Evolutionary conservation across 2,329 filamentous ascomycete species (phyloP).

Genomic region (Paraphoma sp.): DNA sequence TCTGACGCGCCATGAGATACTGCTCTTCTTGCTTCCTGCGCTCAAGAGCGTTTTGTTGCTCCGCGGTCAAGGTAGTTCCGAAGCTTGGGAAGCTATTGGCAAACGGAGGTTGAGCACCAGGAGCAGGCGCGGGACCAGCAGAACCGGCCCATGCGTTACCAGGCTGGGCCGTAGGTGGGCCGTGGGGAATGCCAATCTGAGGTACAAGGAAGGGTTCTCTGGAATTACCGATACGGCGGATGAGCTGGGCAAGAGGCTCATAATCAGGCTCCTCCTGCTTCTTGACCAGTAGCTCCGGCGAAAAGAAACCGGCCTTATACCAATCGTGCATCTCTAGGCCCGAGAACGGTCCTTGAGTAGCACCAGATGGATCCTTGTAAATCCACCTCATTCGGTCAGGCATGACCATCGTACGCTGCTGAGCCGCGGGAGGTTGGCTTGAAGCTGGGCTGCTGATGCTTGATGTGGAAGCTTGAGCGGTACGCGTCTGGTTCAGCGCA

Average conservation of each 20-base stretch:
- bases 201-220: constrained; percentile 96
- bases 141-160: constrained; percentile 54
- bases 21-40: constrained; percentile 98
- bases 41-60: constrained; percentile 97
- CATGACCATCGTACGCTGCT: constrained; percentile 95
- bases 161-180: constrained; percentile 65
- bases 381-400: constrained; percentile 99
- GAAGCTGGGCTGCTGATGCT: constrained; percentile 60
- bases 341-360: constrained; percentile 92
- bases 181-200: constrained; percentile 94
- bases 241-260: constrained; percentile 92
- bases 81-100: constrained; percentile 95
- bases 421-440: constrained; percentile 70
- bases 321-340: constrained; percentile 99
- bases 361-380: constrained; percentile 92
- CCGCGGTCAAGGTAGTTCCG: constrained; percentile 92
- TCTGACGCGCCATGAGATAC: constrained; percentile 93
- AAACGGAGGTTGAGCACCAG: constrained; percentile 75
- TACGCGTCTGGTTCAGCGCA: constrained; percentile 41
- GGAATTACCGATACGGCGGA: constrained; percentile 94
- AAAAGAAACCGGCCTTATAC: constrained; percentile 99
- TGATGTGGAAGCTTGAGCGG: constrained; percentile 42
- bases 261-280: constrained; percentile 94
- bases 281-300: constrained; percentile 90
- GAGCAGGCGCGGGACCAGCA: constrained; percentile 46